Conservation (phyloP, 495 filamentous ascomycete species). For the Pyrenula aspistea region DNA sequence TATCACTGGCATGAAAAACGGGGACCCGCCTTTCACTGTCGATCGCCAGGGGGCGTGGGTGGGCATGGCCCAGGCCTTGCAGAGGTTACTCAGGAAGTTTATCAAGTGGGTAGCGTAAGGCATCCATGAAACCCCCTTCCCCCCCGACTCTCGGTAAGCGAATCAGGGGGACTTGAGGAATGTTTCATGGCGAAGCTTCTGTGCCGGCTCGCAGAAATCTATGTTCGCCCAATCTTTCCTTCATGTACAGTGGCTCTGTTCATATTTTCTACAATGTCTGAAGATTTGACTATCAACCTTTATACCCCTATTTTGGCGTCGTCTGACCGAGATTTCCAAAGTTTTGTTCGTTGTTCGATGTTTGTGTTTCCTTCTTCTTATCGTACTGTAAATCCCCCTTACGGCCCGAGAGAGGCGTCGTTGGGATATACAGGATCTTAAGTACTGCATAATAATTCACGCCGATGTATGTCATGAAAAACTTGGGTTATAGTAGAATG, state of each 20-base stretch:
- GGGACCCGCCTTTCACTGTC: not conserved
- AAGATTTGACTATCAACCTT: no score
- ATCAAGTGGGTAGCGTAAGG: no score
- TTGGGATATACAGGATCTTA: not conserved
- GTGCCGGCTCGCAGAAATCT: not conserved
- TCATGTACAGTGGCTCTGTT: not conserved
- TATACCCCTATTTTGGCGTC: no score
- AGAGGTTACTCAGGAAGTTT: not conserved
- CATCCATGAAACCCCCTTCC: not conserved
- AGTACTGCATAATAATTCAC: no score
- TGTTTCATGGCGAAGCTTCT: not conserved
- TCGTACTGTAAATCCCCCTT: no score
- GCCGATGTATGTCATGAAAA: no score
- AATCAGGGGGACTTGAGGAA: not conserved
- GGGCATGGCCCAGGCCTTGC: not conserved
- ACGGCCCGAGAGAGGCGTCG: not conserved
- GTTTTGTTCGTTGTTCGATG: no score
- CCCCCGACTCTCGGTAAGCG: not conserved
- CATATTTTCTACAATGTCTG: no score
- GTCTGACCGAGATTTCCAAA: no score
- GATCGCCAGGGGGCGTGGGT: not conserved
- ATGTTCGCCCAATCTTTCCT: not conserved
- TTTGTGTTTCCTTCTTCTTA: no score
- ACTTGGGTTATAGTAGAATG: no score
- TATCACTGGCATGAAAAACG: not conserved